A percentile compares a stretch with the other conserved stretches of the same genome.
Conservation (phyloP, 2,329 filamentous ascomycete genomes). For the Grosmannia huntii region DNA sequence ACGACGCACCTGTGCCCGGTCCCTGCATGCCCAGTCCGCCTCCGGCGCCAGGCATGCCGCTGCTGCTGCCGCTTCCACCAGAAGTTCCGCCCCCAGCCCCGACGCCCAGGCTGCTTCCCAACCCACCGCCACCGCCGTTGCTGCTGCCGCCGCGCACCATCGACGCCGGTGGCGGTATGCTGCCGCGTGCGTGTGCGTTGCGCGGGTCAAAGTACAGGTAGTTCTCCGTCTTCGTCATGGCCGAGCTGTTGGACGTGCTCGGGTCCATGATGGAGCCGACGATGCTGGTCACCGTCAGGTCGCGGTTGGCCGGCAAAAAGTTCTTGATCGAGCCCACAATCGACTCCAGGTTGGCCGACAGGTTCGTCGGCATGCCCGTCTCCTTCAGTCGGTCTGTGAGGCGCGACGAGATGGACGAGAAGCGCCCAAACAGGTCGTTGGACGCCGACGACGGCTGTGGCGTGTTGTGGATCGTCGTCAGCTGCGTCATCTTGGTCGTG, state of each 20-base stretch:
- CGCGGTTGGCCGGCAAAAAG: conserved; percentile 90
- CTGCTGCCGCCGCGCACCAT: conserved; percentile 23
- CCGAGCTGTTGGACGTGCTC: conserved; percentile 72
- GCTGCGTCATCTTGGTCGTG: conserved; percentile 95
- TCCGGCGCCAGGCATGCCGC: conserved; percentile 32
- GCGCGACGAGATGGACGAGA: conserved; percentile 82
- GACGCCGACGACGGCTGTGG: conserved; percentile 45
- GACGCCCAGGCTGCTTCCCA: conserved; percentile 17
- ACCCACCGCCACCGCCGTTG: not conserved
- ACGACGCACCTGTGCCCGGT: conserved; percentile 64
- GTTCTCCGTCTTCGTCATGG: conserved; percentile 89
- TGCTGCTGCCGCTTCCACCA: conserved; percentile 26
- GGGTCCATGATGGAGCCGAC: conserved; percentile 98
- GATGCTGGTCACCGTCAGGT: conserved; percentile 94
- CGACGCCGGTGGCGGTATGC: conserved; percentile 69
- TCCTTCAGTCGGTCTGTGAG: conserved; percentile 92
- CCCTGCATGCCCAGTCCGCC: conserved; percentile 31
- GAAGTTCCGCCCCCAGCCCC: conserved; percentile 16
- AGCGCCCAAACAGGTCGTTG: conserved; percentile 79
- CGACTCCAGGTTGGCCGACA: conserved; percentile 76
- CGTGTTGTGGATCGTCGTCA: conserved; percentile 72
- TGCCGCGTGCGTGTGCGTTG: conserved; percentile 83
- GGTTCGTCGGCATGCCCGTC: conserved; percentile 57
- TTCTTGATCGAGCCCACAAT: conserved; percentile 95
- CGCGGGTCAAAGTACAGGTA: conserved; percentile 97